phyloP scores from a whole-genome alignment of 805 yeast species.

The Yamadazyma takamatsuzukensis region DNA sequence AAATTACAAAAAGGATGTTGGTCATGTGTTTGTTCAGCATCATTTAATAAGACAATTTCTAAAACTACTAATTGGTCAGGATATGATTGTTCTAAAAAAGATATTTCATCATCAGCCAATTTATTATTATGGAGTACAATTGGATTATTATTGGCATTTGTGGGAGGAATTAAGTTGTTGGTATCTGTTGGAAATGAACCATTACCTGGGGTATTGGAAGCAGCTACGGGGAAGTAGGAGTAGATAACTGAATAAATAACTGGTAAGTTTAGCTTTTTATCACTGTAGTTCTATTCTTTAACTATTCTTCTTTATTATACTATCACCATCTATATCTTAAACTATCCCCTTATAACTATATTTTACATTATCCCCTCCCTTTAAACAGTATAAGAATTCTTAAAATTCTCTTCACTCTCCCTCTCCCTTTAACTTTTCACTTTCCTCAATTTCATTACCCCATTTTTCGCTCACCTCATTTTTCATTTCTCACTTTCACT shows the following conservation, averaged over 20 bases:
- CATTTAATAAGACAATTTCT: conserved; percentile 36
- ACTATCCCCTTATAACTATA: neutral
- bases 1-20: conserved; percentile 37
- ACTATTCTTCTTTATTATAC: too few relatives aligned
- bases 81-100: conserved; percentile 60
- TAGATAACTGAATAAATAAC: too few relatives aligned
- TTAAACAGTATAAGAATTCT: neutral
- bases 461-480: too few relatives aligned
- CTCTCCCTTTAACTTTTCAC: neutral
- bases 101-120: conserved; percentile 62
- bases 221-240: too few relatives aligned
- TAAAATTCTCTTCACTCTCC: neutral
- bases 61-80: conserved; percentile 57
- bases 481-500: too few relatives aligned
- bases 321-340: too few relatives aligned
- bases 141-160: conserved; percentile 43
- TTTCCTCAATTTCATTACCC: too few relatives aligned
- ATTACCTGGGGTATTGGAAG: conserved; percentile 65
- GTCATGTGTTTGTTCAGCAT: conserved; percentile 49
- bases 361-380: too few relatives aligned
- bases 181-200: conserved; percentile 54
- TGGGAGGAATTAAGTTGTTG: conserved; percentile 52
- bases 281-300: too few relatives aligned
- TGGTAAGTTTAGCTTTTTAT: too few relatives aligned
- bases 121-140: conserved; percentile 66